Conservation (phyloP, 257 asterid species). For the Paraleonurus japonicus region DNA sequence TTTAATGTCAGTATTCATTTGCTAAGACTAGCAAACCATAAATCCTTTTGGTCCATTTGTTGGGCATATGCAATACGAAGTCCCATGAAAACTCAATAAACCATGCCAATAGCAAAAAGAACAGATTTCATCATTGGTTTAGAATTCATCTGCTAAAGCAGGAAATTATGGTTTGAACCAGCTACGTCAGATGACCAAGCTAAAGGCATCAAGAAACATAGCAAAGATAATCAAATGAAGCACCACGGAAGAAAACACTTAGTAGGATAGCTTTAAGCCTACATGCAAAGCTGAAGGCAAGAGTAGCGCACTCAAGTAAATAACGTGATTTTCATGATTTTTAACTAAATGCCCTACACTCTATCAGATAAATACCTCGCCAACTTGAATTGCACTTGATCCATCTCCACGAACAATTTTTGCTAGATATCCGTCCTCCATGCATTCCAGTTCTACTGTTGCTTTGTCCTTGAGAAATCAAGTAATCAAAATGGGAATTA, state of each 20-base stretch:
- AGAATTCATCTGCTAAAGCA: conserved; percentile 3
- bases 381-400: conserved; percentile 91
- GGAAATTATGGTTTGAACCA: conserved; percentile 14
- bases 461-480: conserved; percentile 76
- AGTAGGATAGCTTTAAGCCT: not conserved
- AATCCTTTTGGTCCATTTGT: not conserved
- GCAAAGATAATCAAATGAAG: not conserved
- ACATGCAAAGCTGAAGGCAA: conserved; percentile 6
- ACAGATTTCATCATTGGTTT: not conserved
- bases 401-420: conserved; percentile 89
- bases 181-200: not conserved
- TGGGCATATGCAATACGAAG: not conserved
- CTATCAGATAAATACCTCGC: conserved; percentile 66
- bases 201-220: conserved; percentile 13
- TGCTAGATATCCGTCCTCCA: conserved; percentile 99
- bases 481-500: conserved; percentile 16
- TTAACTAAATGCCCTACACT: not conserved
- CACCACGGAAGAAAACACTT: not conserved
- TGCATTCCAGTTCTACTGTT: conserved; percentile 98
- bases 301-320: not conserved
- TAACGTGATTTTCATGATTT: conserved; percentile 1
- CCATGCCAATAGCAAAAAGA: not conserved
- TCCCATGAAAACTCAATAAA: conserved; percentile 8
- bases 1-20: not conserved
- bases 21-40: conserved; percentile 1